Evolutionary conservation across 257 asterid species (phyloP).

Genomic region (Echites panduratus): DNA sequence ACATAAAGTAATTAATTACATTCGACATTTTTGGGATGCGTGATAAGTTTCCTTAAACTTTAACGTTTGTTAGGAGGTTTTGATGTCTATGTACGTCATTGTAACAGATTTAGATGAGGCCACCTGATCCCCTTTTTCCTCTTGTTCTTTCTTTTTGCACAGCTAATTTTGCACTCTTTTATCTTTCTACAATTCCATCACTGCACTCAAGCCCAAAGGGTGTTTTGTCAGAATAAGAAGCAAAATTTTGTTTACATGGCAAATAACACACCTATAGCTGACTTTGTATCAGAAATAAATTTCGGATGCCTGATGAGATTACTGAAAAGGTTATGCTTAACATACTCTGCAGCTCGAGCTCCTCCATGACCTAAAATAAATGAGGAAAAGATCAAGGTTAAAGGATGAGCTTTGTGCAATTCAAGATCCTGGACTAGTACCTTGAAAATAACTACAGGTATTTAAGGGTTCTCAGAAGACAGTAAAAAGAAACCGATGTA

Average conservation of each 20-base stretch:
- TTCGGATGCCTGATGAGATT: slow-evolving; percentile 89
- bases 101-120: background rate
- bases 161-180: background rate
- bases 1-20: background rate
- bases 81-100: background rate
- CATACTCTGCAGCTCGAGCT: slow-evolving; percentile 98
- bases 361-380: slow-evolving; percentile 84
- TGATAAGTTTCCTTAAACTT: background rate
- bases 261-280: slow-evolving; percentile 63
- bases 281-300: slow-evolving; percentile 86
- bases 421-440: background rate
- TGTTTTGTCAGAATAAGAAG: background rate
- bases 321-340: slow-evolving; percentile 85
- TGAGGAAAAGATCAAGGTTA: slow-evolving; percentile 10
- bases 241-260: no score
- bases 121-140: background rate
- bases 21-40: background rate
- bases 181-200: background rate
- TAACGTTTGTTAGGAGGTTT: background rate
- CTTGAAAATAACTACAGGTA: background rate
- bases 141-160: background rate
- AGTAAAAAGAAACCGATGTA: background rate
- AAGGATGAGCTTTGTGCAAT: background rate
- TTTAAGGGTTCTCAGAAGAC: background rate
- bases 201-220: background rate